Percentiles rank a stretch among this genome's conserved stretches.
These are phyloP conservation scores for Zalaria obscura DNA, from an alignment of 2,329 filamentous ascomycete species.

Conservation along the genomic window DNA sequence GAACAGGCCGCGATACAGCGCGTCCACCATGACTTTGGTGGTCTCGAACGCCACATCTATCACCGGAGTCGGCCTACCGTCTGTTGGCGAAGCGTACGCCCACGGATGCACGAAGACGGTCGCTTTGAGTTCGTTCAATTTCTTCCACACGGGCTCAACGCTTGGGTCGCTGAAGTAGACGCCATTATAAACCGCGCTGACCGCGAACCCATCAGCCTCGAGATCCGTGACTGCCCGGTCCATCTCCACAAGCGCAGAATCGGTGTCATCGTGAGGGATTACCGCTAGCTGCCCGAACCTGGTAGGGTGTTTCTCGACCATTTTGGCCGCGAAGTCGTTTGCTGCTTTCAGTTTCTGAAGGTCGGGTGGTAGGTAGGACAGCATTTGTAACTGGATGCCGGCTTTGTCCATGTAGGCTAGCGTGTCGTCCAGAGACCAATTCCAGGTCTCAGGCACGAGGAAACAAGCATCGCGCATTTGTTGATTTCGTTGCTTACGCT, in stretches of 20 bases:
- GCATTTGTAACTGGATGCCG: background rate
- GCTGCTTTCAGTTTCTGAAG: background rate
- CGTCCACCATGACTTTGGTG: background rate
- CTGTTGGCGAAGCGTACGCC: background rate
- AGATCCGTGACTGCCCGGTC: background rate
- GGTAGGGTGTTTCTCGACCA: background rate
- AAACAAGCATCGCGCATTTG: background rate
- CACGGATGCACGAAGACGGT: background rate
- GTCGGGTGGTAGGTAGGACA: background rate
- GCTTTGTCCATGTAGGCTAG: conserved; percentile 1
- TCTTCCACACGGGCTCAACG: background rate
- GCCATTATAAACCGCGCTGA: background rate
- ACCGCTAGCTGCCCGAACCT: background rate
- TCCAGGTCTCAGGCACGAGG: background rate
- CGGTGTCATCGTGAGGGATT: background rate
- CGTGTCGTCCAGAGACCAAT: background rate
- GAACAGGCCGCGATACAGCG: background rate
- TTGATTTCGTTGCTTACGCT: background rate
- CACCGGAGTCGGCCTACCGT: background rate
- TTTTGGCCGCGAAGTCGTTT: background rate
- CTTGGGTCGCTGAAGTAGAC: background rate
- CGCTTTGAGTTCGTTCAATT: background rate
- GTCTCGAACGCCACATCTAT: background rate
- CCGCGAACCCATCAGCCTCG: background rate
- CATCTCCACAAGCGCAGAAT: background rate